Percentiles rank a stretch among this genome's conserved stretches.
phyloP scores from a whole-genome alignment of 331 rosid genomes.

The Spiraea crenata region DNA sequence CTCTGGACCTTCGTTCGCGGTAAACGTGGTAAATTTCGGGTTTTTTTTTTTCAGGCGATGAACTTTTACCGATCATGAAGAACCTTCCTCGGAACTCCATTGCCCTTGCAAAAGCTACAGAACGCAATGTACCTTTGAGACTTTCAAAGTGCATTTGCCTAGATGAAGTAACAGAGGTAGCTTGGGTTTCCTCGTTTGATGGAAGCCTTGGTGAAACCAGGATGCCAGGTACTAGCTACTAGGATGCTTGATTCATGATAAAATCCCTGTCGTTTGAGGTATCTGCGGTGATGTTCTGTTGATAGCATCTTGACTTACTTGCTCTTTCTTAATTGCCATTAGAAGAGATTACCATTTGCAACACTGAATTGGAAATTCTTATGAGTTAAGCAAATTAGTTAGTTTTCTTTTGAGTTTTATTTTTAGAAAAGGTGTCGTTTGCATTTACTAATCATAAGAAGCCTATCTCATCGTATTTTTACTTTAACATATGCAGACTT shows the following conservation, averaged over 20 bases:
- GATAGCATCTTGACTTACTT: conserved; percentile 18
- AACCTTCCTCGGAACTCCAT: conserved; percentile 55
- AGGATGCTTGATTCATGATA: neutral
- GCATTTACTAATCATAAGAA: neutral
- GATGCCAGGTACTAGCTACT: conserved; percentile 59
- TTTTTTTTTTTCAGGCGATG: conserved; percentile 49
- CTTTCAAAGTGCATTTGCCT: conserved; percentile 58
- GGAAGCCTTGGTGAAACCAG: conserved; percentile 57
- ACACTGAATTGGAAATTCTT: neutral
- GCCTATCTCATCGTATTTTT: conserved; percentile 1
- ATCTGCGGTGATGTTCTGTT: conserved; percentile 12
- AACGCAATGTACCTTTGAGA: conserved; percentile 38
- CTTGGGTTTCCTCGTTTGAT: conserved; percentile 54
- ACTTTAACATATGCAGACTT: conserved; percentile 43
- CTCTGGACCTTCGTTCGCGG: neutral
- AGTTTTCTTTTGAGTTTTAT: neutral
- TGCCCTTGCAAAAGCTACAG: conserved; percentile 48
- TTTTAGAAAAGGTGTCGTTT: neutral
- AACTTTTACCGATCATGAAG: conserved; percentile 31
- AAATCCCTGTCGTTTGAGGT: conserved; percentile 1
- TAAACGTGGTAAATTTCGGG: neutral
- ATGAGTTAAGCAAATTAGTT: neutral
- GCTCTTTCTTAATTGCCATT: neutral
- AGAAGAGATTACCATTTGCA: neutral
- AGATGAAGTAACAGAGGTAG: conserved; percentile 77